Base-by-base conservation (phyloP, 805 yeast genomes). In the Yarrowia keelungensis region DNA sequence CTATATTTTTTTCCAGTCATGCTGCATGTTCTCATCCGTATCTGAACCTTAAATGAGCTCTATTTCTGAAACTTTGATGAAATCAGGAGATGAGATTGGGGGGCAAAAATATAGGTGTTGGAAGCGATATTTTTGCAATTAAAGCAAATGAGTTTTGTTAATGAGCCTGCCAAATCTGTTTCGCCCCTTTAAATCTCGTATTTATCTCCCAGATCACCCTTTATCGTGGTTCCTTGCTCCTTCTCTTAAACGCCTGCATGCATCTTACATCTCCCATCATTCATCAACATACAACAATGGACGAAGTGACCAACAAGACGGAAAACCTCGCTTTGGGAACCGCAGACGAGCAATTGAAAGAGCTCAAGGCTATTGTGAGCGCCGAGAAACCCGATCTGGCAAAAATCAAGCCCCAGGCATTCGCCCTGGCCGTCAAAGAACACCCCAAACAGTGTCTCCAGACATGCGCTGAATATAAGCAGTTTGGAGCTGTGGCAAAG, bases 1-100 rank as follows among this genome's bases (percentile, higher is more conserved):
- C 41, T 36, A 32, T 35, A 36, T 36, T 36, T 51, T 51, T 51
- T 51, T 51, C 32, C 36, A 11, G 39, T n/a, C 43, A 36, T 51
- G 56, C 42, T 51, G 58, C 58, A 51, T 51, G 58, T 36, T 47
- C 58, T 32, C 58, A 36, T 38, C 58, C 58, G 43, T 51, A 51
- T 51, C 58, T n/a, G 19, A 51, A 51, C 58, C n/a, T 19, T 51
- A 51, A 50, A 3, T 0, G 1, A n/a, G 22, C 56, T 35, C 58
- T 51, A 36, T 16, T 51, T 51, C 32, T 7, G 42, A 51, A 51
- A 51, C 58, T 19, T 51, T 51, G 14, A 36, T 51, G n/a, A 36
- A 26, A 50, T 50, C 56, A 50, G 26, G 32, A 26, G 32, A 8
- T 49, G 54, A 32, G 16, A 16, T 12, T 16, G 32, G 11, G 50